Evolutionary conservation across 2,329 filamentous ascomycete genomes (phyloP).

Genomic region (Lanzia echinophila): DNA sequence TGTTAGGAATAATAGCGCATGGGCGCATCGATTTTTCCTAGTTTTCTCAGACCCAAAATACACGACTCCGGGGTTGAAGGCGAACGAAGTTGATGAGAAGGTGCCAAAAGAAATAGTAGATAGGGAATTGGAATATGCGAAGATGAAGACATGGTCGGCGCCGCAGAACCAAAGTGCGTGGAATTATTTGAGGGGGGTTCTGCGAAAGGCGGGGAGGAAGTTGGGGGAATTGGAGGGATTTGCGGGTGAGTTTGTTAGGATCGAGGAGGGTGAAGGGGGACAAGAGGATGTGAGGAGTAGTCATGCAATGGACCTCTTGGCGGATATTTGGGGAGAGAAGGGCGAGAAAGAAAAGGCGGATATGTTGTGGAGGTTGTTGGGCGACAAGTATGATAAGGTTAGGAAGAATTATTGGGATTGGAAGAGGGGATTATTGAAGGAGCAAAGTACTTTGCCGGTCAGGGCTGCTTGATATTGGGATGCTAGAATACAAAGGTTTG

Average conservation of each 20-base stretch:
- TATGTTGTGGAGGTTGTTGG: conserved; percentile 65
- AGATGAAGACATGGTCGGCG: conserved; percentile 66
- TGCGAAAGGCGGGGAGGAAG: conserved; percentile 56
- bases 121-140: conserved; percentile 67
- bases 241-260: conserved; percentile 43
- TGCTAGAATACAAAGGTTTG: neutral
- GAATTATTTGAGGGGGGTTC: conserved; percentile 79
- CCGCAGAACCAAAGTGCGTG: conserved; percentile 93
- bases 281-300: conserved; percentile 52
- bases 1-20: conserved; percentile 92
- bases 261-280: conserved; percentile 32
- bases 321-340: conserved; percentile 53
- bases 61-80: conserved; percentile 41
- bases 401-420: conserved; percentile 91
- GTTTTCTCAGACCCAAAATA: conserved; percentile 61
- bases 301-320: conserved; percentile 64
- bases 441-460: conserved; percentile 2
- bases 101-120: conserved; percentile 60
- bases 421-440: conserved; percentile 35
- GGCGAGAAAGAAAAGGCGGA: conserved; percentile 57
- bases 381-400: conserved; percentile 84
- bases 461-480: neutral
- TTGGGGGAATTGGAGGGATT: conserved; percentile 43
- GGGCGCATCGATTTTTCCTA: conserved; percentile 96
- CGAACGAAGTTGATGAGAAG: conserved; percentile 46